phyloP scores from a whole-genome alignment of 1,284 basidiomycete species.

The Psilocybe mexicana region DNA sequence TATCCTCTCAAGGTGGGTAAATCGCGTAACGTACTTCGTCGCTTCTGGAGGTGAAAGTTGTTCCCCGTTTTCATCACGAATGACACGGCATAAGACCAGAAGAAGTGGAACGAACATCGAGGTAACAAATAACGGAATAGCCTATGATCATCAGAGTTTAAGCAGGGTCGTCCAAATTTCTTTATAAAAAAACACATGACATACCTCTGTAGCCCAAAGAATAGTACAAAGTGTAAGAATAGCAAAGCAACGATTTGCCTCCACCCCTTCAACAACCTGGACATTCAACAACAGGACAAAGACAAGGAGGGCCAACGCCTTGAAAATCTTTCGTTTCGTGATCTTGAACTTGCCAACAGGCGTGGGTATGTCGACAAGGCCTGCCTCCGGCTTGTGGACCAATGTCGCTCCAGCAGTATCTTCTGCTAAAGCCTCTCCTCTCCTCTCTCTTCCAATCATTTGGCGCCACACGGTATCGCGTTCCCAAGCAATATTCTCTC shows the following conservation, averaged over 20 bases:
- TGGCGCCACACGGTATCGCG: slow-evolving; percentile 96
- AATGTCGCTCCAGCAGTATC: slow-evolving; percentile 49
- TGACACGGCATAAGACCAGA: slow-evolving; percentile 86
- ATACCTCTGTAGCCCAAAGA: slow-evolving; percentile 94
- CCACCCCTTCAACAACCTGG: slow-evolving; percentile 60
- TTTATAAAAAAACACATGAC: slow-evolving; percentile 20
- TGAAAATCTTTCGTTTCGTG: slow-evolving; percentile 62
- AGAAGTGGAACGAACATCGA: slow-evolving; percentile 89
- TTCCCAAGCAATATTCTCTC: slow-evolving; percentile 95
- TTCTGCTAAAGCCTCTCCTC: slow-evolving; percentile 52
- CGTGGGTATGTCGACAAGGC: slow-evolving; percentile 55
- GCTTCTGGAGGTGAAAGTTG: slow-evolving; percentile 71
- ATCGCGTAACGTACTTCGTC: slow-evolving; percentile 65
- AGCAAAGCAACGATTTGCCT: slow-evolving; percentile 92
- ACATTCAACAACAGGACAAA: slow-evolving; percentile 66
- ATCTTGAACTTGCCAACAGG: slow-evolving; percentile 67
- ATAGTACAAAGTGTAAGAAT: slow-evolving; percentile 91
- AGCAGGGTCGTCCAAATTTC: neutral
- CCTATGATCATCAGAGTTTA: slow-evolving; percentile 45
- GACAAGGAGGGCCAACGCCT: slow-evolving; percentile 56
- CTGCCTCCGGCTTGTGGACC: slow-evolving; percentile 49
- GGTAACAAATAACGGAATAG: slow-evolving; percentile 96
- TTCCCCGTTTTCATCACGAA: slow-evolving; percentile 64
- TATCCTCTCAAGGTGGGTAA: neutral
- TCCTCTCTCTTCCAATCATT: slow-evolving; percentile 91